Evolutionary conservation across 2,329 filamentous ascomycete species (phyloP).

Genomic region (Aspergillus arachidicola): DNA sequence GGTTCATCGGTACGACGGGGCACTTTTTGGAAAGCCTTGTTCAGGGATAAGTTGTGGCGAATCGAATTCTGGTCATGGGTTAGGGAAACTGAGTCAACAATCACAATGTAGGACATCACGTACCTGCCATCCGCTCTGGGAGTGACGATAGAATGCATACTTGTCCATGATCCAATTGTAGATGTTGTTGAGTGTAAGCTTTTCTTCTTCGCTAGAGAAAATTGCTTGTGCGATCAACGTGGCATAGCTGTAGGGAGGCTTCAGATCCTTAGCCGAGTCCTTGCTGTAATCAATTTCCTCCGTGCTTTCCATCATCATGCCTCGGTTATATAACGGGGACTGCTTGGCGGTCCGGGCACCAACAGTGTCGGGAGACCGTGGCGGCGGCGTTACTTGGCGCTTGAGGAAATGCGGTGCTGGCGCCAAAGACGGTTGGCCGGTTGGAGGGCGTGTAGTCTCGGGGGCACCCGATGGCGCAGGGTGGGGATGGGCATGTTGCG

Average conservation of each 20-base stretch:
- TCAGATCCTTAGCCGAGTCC: conserved; percentile 85
- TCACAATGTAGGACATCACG: conserved; percentile 33
- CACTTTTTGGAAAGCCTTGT: conserved; percentile 92
- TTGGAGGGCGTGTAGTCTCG: conserved; percentile 25
- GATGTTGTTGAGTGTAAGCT: conserved; percentile 87
- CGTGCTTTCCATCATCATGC: conserved; percentile 57
- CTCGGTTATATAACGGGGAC: conserved; percentile 52
- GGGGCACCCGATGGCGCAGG: conserved; percentile 18
- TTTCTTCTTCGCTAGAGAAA: conserved; percentile 80
- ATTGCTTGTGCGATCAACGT: conserved; percentile 98
- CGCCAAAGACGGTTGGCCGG: conserved; percentile 40
- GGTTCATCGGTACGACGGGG: conserved; percentile 91
- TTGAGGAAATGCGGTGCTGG: conserved; percentile 48
- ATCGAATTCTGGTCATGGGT: conserved; percentile 76
- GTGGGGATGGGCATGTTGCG: conserved; percentile 42
- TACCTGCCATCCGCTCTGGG: conserved; percentile 88
- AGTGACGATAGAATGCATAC: conserved; percentile 91
- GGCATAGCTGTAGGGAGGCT: conserved; percentile 94
- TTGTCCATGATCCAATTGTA: conserved; percentile 90
- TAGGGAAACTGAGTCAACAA: not conserved
- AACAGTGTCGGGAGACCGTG: conserved; percentile 42
- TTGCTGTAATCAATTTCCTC: conserved; percentile 64
- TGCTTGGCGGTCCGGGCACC: conserved; percentile 45
- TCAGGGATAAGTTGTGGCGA: conserved; percentile 91
- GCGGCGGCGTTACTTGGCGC: conserved; percentile 46